Conservation (phyloP, 768 basidiomycete genomes). For the Suillus ampliporus region DNA sequence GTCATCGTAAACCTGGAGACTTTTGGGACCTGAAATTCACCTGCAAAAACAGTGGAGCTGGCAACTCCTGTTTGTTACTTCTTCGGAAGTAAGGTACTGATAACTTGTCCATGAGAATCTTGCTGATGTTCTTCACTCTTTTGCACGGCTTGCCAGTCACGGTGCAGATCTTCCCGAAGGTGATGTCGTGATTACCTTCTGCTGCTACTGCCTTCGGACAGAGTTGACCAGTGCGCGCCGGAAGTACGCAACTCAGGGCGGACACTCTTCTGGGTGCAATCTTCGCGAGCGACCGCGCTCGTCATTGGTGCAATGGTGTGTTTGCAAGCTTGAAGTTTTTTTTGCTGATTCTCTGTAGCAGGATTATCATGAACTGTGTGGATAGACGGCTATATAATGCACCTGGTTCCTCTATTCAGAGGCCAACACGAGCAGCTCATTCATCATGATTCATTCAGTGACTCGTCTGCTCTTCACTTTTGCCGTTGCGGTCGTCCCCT, state of each 20-base stretch:
- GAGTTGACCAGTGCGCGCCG: neutral
- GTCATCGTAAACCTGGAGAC: neutral
- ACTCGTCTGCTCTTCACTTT: conserved; percentile 1
- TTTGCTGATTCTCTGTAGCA: neutral
- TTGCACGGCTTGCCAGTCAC: neutral
- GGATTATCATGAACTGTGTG: neutral
- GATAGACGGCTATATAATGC: neutral
- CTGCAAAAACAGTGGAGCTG: neutral
- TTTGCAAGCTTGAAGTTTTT: neutral
- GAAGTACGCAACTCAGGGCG: conserved; percentile 7
- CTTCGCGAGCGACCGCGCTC: neutral
- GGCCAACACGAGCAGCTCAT: neutral
- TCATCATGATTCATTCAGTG: conserved; percentile 8
- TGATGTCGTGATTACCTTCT: neutral
- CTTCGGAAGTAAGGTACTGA: neutral
- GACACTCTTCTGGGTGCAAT: neutral
- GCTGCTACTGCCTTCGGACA: neutral
- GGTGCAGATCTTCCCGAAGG: neutral
- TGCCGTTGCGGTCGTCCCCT: neutral
- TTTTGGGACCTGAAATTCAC: neutral
- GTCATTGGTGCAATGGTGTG: neutral
- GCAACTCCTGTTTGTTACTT: neutral
- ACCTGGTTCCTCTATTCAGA: neutral
- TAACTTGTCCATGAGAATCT: conserved; percentile 2
- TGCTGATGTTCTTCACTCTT: neutral